Evolutionary conservation across 495 filamentous ascomycete species (phyloP).

Genomic region (Alectoria sarmentosa): DNA sequence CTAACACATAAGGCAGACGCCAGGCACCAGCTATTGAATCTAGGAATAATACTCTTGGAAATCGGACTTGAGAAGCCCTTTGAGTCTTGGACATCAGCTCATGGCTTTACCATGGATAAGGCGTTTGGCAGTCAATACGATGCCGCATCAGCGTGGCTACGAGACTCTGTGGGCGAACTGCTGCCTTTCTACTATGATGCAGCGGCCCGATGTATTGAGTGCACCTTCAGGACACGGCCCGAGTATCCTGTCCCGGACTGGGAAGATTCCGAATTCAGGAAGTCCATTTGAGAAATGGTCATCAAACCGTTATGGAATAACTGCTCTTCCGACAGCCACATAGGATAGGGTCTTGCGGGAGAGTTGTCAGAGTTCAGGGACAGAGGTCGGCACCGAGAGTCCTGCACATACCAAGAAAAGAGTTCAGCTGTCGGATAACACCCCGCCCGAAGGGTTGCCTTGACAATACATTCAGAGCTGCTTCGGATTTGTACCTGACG

Average conservation of each 20-base stretch:
- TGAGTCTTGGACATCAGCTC: conserved; percentile 1
- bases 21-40: conserved; percentile 4
- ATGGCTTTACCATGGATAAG: not conserved
- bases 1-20: not conserved
- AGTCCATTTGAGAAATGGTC: conserved; percentile 9
- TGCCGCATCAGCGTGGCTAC: conserved; percentile 7
- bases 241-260: conserved; percentile 3
- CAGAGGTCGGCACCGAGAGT: no score
- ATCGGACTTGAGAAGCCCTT: conserved; percentile 11
- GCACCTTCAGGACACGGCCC: not conserved
- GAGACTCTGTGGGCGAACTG: not conserved
- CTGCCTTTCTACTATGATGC: conserved; percentile 4
- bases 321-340: no score
- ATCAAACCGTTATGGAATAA: conserved; percentile 13
- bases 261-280: conserved; percentile 12
- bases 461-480: no score
- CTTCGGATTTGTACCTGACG: no score
- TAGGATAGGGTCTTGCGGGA: no score
- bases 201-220: conserved; percentile 9
- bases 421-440: no score
- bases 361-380: no score
- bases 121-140: conserved; percentile 14
- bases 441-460: no score
- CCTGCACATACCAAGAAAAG: no score
- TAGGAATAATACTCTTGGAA: conserved; percentile 15